These are phyloP conservation scores for Cucumis cinereus DNA, from an alignment of 306 rosid genomes.

Conservation along the genomic window DNA sequence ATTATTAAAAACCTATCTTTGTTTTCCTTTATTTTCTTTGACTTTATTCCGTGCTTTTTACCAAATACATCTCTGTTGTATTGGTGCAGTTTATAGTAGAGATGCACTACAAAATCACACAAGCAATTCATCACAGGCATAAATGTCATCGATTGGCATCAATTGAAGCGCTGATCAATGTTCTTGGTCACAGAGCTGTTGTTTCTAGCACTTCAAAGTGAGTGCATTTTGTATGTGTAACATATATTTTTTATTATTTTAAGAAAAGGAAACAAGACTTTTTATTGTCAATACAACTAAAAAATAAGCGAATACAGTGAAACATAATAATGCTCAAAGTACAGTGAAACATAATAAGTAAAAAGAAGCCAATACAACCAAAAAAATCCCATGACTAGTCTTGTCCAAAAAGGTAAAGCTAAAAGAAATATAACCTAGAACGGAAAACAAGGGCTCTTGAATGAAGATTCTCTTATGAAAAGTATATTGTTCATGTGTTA, in stretches of 20 bases:
- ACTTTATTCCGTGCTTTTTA: conserved; percentile 7
- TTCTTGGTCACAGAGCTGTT: conserved; percentile 63
- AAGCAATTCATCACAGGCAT: conserved; percentile 79
- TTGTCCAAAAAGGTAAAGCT: no score
- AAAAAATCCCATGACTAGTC: no score
- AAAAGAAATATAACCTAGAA: no score
- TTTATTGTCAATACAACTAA: no score
- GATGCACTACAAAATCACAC: conserved; percentile 67
- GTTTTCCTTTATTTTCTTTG: background rate
- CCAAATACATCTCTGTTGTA: conserved; percentile 16
- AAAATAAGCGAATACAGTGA: no score
- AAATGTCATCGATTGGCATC: conserved; percentile 74
- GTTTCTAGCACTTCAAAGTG: conserved; percentile 77
- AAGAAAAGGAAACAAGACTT: no score
- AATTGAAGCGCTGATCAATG: conserved; percentile 60
- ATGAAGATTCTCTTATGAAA: background rate
- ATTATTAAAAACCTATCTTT: background rate
- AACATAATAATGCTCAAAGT: no score
- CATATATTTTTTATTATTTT: background rate
- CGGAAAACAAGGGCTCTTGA: no score
- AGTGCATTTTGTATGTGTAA: conserved; percentile 13
- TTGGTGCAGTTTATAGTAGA: conserved; percentile 71
- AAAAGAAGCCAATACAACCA: no score
- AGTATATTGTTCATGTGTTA: background rate
- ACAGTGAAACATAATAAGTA: no score